Evolutionary conservation across 208 protist species (phyloP), one percentile per base, ranked within the genome.

Genomic region (Vickermania ingenoplastis): DNA sequence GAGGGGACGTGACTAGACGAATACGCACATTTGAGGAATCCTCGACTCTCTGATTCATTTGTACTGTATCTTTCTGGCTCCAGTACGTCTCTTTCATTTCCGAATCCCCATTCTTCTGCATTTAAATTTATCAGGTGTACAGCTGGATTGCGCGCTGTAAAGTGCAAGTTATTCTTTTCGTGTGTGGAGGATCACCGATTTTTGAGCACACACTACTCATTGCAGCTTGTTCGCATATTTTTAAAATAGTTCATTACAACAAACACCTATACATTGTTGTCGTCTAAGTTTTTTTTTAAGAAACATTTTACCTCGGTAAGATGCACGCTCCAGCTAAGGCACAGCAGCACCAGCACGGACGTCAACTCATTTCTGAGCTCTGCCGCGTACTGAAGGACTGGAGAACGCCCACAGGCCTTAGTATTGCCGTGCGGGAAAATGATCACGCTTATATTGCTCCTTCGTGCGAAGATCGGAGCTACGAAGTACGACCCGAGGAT

Each of bases 391-490:
- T 98, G 63, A 97, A 97, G 69, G 23, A 65, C 41, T 97, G 93
- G 93, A 91, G 94, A 17, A 97, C 95, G n/a, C 95, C 94, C 66
- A 98, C 96, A 1, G 94, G 95, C n/a, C 95, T 94, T 45, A 95
- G 94, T 55, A 95, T 98, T 57, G 90, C 77, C 23, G 93, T 98
- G 51, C 73, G 75, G 23, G 31, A 83, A 28, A 77, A 75, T 53
- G 74, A 77, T 58, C 70, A 70, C 17, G 86, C 89, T 50, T 98
- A 96, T 80, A 73, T 98, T 53, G 93, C 96, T 28, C 91, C 95
- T 1, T 97, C 89, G 29, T 94, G 95, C 7, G 91, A 98, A 23
- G 94, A 97, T 66, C 98, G 97, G 81, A 95, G 98, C 67, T 45
- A 45, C 17, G 75, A 92, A 31, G 95, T 98, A 41, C 21, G 77